Evolutionary conservation across 257 asterid species (phyloP), one percentile per base, ranked within the genome.

Genomic region (Catharanthus roseus): DNA sequence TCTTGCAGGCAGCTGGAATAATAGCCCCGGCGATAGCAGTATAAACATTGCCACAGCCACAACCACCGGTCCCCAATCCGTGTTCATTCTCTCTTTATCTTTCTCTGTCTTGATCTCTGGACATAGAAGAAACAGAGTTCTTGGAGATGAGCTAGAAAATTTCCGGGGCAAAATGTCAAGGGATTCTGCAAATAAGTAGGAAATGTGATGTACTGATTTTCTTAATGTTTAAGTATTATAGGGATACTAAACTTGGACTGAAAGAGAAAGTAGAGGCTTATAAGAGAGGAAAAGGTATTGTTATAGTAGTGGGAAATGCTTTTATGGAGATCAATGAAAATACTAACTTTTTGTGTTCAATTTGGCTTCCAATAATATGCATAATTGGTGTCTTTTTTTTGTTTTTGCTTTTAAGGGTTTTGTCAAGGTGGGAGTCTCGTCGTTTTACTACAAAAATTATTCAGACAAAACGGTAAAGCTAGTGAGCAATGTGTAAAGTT

Each of bases 21-120:
- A 87, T 75, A 93, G 77, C 64, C 97, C 97, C 16, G 98, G 98
- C 10, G 97, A 88, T 44, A 92, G 79, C 31, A 90, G 78, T 75
- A 92, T 81, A 92, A 92, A 92, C 95, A 90, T 83, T 23, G 78
- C 93, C 83, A 88, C 98, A 28, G 97, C 98, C 67, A 88, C 97
- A 75, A 87, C 90, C 77, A 87, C 98, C 11, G 98, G 97, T 21
- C 98, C 97, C 96, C 97, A 89, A 63, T 93, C 96, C 0, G 72
- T 69, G 50, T n/a, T 67, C 72, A 67, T 66, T 11, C 1, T 53
- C 26, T 45, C 45, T 5, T 3, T 73, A 21, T 72, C 55, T 36
- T 65, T 29, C 39, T 7, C 65, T 33, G 11, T 42, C 47, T 42
- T 42, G 5, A 42, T 24, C 39, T 6, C 65, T 28, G 15, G 28